These are phyloP conservation scores for Macaranga tanarius DNA, from an alignment of 441 rosid species.

Conservation along the genomic window DNA sequence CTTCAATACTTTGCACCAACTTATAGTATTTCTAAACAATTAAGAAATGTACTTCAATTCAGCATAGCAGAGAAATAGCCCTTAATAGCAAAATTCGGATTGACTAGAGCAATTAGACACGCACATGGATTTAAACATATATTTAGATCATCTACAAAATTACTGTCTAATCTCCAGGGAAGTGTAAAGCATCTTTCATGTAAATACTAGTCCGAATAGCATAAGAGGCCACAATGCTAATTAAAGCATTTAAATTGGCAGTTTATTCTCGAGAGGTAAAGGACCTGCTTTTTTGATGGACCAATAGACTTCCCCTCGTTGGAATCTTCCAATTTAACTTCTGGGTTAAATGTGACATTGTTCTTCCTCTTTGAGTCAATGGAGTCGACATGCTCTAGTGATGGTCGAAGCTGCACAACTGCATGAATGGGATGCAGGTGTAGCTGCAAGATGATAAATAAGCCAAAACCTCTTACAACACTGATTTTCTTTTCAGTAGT, in stretches of 20 bases:
- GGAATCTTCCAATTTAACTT: conserved; percentile 42
- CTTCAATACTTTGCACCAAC: background rate
- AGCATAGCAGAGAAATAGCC: background rate
- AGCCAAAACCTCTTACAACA: conserved; percentile 17
- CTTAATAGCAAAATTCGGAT: background rate
- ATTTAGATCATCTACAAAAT: background rate
- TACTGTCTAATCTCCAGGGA: background rate
- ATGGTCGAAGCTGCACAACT: conserved; percentile 85
- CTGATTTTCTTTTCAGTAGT: background rate
- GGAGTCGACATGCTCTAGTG: conserved; percentile 42
- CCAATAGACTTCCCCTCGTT: conserved; percentile 40
- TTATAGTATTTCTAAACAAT: background rate
- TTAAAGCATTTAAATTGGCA: background rate
- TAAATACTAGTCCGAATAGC: background rate
- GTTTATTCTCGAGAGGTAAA: background rate
- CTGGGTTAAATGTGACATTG: conserved; percentile 31
- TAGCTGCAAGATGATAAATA: conserved; percentile 56
- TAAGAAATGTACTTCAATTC: background rate
- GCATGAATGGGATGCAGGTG: conserved; percentile 82
- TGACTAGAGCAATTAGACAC: background rate
- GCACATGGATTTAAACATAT: background rate
- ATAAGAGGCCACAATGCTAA: background rate
- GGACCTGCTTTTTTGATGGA: conserved; percentile 68
- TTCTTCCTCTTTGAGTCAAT: conserved; percentile 47
- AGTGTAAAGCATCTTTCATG: background rate